phyloP scores from a whole-genome alignment of 176 grass and related monocot genomes.

The Aegilops tauschii region DNA sequence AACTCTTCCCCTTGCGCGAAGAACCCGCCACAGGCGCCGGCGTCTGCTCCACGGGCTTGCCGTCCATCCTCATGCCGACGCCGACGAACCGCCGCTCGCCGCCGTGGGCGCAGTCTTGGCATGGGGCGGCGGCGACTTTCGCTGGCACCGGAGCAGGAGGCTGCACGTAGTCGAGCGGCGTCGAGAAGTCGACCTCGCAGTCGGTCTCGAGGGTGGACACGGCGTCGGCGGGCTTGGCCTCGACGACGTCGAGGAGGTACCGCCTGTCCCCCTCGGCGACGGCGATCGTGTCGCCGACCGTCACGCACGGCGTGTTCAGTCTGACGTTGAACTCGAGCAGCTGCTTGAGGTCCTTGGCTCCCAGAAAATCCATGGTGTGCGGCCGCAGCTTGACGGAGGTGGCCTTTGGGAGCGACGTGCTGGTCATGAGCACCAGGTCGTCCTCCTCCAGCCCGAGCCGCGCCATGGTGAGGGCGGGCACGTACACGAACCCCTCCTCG shows the following conservation, averaged over 20 bases:
- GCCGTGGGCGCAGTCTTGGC: background rate
- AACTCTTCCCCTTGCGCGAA: background rate
- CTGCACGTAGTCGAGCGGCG: conserved; percentile 51
- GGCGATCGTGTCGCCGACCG: too few relatives aligned
- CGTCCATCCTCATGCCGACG: conserved; percentile 7
- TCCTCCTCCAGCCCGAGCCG: conserved; percentile 22
- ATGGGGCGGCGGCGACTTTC: background rate
- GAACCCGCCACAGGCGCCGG: background rate
- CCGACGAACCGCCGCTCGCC: conserved; percentile 5
- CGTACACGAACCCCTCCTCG: conserved; percentile 78
- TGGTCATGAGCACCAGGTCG: background rate
- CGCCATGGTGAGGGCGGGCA: conserved; percentile 74
- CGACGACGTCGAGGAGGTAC: background rate
- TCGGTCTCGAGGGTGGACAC: conserved; percentile 64
- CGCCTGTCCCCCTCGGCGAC: too few relatives aligned
- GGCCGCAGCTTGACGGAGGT: conserved; percentile 71
- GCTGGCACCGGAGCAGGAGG: background rate
- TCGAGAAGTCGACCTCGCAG: conserved; percentile 69
- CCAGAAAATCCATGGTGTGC: conserved; percentile 31
- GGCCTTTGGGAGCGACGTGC: conserved; percentile 57
- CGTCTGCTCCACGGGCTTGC: background rate
- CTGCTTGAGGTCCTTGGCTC: too few relatives aligned
- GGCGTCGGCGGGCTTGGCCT: conserved; percentile 52
- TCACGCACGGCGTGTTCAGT: too few relatives aligned
- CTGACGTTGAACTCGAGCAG: too few relatives aligned